Conservation (phyloP, 768 basidiomycete species). For the Psilocybe sp. region DNA sequence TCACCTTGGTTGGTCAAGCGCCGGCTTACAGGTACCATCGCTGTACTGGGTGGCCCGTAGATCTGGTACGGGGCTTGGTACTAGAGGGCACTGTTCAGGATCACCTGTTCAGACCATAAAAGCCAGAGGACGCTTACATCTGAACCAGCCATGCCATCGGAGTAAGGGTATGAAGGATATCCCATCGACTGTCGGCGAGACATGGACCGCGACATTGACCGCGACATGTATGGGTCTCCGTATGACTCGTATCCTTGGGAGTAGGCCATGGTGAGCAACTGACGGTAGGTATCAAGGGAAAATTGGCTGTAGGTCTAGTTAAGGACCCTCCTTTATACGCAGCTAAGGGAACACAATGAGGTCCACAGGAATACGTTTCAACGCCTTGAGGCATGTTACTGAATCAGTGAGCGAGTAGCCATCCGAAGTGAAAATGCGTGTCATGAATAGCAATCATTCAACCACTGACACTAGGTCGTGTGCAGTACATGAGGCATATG, state of each 20-base stretch:
- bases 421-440: background rate
- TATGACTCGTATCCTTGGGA: slow-evolving; percentile 21
- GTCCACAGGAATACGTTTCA: slow-evolving; percentile 5
- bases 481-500: too few relatives aligned
- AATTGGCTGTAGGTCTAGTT: slow-evolving; percentile 1
- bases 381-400: slow-evolving; percentile 11
- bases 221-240: slow-evolving; percentile 19
- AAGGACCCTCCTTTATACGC: slow-evolving; percentile 17
- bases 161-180: slow-evolving; percentile 32
- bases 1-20: slow-evolving; percentile 41
- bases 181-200: slow-evolving; percentile 40
- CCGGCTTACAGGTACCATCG: slow-evolving; percentile 35
- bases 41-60: slow-evolving; percentile 37
- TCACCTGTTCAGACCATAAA: slow-evolving; percentile 3
- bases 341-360: slow-evolving; percentile 13
- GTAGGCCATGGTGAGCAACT: slow-evolving; percentile 19
- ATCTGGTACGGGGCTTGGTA: slow-evolving; percentile 48
- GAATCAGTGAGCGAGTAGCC: slow-evolving; percentile 1
- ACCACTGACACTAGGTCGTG: too few relatives aligned
- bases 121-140: slow-evolving; percentile 33
- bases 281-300: slow-evolving; percentile 2
- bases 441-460: too few relatives aligned
- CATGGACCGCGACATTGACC: slow-evolving; percentile 17
- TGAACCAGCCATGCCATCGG: slow-evolving; percentile 36
- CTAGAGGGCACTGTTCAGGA: slow-evolving; percentile 16